Evolutionary conservation across 352 stramenopile genomes (phyloP).

Genomic region (Globisporangium viniferum): DNA sequence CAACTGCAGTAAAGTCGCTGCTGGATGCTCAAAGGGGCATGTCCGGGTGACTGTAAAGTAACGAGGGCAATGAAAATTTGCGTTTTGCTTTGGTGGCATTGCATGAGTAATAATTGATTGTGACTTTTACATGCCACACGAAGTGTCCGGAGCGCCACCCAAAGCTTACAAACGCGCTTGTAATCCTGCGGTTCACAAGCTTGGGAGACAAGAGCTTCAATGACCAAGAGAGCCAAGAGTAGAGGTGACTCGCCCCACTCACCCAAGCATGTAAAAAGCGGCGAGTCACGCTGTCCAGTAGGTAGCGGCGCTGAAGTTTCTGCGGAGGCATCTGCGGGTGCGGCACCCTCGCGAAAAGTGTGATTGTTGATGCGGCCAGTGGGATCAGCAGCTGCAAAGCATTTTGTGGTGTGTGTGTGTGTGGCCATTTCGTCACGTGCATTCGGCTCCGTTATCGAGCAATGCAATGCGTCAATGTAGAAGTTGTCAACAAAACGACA

Average conservation of each 20-base stretch:
- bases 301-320: neutral
- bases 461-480: neutral
- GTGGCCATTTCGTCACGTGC: slow-evolving; percentile 1
- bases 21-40: neutral
- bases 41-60: neutral
- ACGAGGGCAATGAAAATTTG: neutral
- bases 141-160: neutral
- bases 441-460: neutral
- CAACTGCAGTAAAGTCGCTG: neutral
- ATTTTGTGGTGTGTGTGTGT: neutral
- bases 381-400: neutral
- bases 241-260: neutral
- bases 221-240: neutral
- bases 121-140: neutral
- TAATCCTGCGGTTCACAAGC: neutral
- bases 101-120: neutral
- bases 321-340: neutral
- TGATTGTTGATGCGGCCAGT: slow-evolving; percentile 2
- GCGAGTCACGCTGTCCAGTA: neutral
- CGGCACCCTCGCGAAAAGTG: neutral
- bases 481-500: slow-evolving; percentile 5
- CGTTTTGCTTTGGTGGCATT: neutral
- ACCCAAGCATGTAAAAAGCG: slow-evolving; percentile 1
- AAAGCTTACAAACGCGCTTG: neutral
- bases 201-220: neutral